These are phyloP conservation scores for Eucalyptus virginea DNA, from an alignment of 345 rosid species.

Conservation along the genomic window DNA sequence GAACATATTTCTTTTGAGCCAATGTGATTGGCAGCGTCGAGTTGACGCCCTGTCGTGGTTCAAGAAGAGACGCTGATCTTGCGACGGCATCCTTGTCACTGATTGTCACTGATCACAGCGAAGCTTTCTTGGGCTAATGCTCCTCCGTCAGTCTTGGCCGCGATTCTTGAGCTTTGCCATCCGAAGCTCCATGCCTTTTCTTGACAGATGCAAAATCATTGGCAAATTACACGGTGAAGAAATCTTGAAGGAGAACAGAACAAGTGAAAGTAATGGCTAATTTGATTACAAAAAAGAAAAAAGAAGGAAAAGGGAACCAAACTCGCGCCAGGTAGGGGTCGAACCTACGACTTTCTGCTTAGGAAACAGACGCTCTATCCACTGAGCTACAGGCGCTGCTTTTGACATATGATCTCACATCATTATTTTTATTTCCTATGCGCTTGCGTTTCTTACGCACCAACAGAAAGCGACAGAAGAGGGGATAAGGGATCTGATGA, in stretches of 20 bases:
- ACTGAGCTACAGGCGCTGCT: conserved; percentile 94
- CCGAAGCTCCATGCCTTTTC: background rate
- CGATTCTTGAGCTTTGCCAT: background rate
- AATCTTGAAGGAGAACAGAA: no score
- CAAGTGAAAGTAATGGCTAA: background rate
- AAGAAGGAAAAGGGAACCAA: accelerated
- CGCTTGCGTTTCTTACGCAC: background rate
- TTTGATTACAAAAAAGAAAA: background rate
- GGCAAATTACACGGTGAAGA: background rate
- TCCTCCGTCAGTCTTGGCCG: accelerated
- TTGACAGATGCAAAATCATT: background rate
- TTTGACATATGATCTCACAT: accelerated
- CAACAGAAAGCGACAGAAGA: background rate
- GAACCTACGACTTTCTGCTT: conserved; percentile 97
- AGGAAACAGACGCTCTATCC: conserved; percentile 99
- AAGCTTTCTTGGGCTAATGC: background rate
- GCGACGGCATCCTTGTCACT: background rate
- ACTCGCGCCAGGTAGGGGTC: conserved; percentile 85
- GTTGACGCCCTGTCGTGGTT: background rate
- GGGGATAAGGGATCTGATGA: background rate
- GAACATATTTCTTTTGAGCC: background rate
- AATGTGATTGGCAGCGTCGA: background rate
- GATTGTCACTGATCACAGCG: background rate
- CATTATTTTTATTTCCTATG: accelerated
- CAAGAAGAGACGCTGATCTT: background rate